Evolutionary conservation across 1,284 basidiomycete genomes (phyloP).

Genomic region (Ceratobasidium sp.): DNA sequence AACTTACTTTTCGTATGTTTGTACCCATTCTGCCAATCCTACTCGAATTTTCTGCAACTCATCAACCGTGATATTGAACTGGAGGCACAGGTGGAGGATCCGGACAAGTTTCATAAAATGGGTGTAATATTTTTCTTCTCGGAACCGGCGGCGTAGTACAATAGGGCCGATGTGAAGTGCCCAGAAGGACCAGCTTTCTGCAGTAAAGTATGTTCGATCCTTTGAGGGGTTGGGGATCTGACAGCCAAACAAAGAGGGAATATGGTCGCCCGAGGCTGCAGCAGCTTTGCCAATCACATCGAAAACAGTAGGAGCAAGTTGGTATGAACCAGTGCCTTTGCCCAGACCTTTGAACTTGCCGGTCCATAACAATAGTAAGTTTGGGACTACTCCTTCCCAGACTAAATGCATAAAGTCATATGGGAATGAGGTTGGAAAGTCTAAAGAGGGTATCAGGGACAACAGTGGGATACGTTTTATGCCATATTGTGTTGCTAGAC

Average conservation of each 20-base stretch:
- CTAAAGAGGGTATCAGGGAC: not conserved
- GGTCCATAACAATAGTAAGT: slow-evolving; percentile 14
- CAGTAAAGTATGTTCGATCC: slow-evolving; percentile 23
- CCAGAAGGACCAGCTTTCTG: slow-evolving; percentile 32
- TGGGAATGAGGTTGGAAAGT: slow-evolving; percentile 14
- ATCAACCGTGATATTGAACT: slow-evolving; percentile 5
- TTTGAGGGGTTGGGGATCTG: slow-evolving; percentile 16
- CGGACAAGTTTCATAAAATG: slow-evolving; percentile 11
- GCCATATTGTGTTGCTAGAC: slow-evolving; percentile 1
- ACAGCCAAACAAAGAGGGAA: slow-evolving; percentile 22
- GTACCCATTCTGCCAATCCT: slow-evolving; percentile 54
- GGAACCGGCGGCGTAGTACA: slow-evolving; percentile 12
- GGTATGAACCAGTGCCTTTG: not conserved
- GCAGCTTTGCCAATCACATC: not conserved
- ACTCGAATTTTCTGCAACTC: slow-evolving; percentile 49
- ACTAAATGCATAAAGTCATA: slow-evolving; percentile 38
- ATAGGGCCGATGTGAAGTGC: slow-evolving; percentile 3
- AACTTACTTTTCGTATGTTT: slow-evolving; percentile 53
- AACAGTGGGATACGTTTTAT: slow-evolving; percentile 17
- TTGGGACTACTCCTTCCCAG: slow-evolving; percentile 22
- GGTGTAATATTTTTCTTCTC: not conserved
- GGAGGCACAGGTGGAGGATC: not conserved
- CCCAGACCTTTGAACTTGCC: not conserved
- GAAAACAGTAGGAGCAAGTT: not conserved
- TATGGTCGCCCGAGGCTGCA: not conserved